Evolutionary conservation across 306 rosid species (phyloP).

Genomic region (Citrullus colocynthis): DNA sequence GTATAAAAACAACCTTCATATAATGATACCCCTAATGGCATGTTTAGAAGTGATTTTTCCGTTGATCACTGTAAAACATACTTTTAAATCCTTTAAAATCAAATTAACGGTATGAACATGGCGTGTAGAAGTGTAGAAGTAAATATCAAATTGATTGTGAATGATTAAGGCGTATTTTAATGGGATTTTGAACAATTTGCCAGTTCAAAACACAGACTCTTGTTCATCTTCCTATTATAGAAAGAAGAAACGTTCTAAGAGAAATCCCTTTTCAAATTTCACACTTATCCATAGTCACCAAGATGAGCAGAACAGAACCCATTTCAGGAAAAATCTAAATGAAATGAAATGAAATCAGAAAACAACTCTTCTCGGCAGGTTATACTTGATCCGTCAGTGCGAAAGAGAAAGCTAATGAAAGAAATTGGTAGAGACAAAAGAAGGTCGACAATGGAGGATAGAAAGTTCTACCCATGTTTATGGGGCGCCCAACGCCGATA

Average conservation of each 20-base stretch:
- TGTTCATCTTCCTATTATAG: background rate
- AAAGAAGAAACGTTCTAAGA: background rate
- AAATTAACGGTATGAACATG: too few species aligned
- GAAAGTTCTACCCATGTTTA: slow-evolving; percentile 54
- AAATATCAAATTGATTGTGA: too few species aligned
- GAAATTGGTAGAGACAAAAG: background rate
- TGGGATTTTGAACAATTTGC: too few species aligned
- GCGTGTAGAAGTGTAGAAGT: too few species aligned
- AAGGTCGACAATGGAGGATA: background rate
- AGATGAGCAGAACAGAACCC: background rate
- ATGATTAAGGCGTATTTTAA: too few species aligned
- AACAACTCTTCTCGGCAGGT: background rate
- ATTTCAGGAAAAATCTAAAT: background rate
- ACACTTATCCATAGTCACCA: background rate
- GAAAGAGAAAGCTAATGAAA: background rate
- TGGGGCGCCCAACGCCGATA: slow-evolving; percentile 92
- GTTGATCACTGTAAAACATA: too few species aligned
- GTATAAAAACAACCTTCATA: background rate
- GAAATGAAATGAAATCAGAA: background rate
- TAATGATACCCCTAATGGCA: too few species aligned
- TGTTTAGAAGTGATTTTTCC: too few species aligned
- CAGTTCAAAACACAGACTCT: too few species aligned
- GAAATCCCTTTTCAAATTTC: background rate
- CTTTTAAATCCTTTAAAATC: too few species aligned
- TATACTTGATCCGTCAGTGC: slow-evolving; percentile 9